A percentile compares a stretch with the other conserved stretches of the same genome.
These are phyloP conservation scores for Calonectria pseudoreteaudii DNA, from an alignment of 2,329 filamentous ascomycete species.

Conservation along the genomic window DNA sequence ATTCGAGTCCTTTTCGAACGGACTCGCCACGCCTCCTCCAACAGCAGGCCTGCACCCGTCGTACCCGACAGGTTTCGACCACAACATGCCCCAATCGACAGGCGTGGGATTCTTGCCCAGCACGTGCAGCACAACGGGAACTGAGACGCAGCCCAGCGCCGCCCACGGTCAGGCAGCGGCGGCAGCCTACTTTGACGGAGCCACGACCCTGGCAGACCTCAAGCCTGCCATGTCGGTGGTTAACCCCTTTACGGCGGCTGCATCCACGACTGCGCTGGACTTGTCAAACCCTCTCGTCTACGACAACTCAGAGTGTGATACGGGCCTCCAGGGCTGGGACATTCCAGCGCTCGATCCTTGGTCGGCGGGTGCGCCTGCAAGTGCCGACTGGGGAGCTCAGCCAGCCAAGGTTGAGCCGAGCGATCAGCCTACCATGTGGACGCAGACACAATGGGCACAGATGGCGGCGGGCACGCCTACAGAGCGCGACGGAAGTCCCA, in stretches of 20 bases:
- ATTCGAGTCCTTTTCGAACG: conserved; percentile 64
- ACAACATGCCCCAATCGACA: conserved; percentile 44
- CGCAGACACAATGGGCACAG: conserved; percentile 49
- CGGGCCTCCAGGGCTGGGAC: conserved; percentile 52
- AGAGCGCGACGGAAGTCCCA: conserved; percentile 50
- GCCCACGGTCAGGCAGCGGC: conserved; percentile 34
- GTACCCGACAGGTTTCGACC: conserved; percentile 60
- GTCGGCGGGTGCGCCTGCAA: conserved; percentile 42
- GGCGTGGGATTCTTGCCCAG: conserved; percentile 48
- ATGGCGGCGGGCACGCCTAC: conserved; percentile 39
- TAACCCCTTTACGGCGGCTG: conserved; percentile 46
- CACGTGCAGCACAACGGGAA: conserved; percentile 41
- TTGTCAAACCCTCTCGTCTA: conserved; percentile 49
- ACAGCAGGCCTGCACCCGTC: conserved; percentile 62
- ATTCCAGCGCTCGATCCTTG: conserved; percentile 52
- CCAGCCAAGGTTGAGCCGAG: conserved; percentile 46
- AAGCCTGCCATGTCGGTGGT: conserved; percentile 49
- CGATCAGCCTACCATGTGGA: conserved; percentile 50
- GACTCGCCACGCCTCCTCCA: conserved; percentile 68
- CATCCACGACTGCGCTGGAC: conserved; percentile 45
- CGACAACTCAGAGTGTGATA: conserved; percentile 48
- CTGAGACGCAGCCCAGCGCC: conserved; percentile 39
- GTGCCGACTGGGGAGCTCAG: conserved; percentile 49
- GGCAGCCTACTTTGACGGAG: conserved; percentile 48
- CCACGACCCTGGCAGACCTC: conserved; percentile 47